Evolutionary conservation across 2,329 filamentous ascomycete species (phyloP).

Genomic region (Ascochyta rabiei): DNA sequence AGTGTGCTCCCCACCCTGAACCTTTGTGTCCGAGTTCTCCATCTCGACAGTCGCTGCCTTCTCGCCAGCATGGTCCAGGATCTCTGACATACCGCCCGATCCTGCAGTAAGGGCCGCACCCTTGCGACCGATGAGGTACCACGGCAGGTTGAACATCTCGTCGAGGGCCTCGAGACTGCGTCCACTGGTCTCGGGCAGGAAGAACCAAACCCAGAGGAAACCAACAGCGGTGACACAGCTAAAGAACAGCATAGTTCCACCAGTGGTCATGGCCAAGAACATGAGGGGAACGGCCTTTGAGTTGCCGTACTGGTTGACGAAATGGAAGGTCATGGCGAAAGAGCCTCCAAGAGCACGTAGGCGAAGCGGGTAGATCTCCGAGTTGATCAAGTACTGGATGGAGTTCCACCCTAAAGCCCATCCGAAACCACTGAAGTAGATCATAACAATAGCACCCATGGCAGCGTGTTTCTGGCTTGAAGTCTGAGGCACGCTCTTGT

Average conservation of each 20-base stretch:
- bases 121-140: slow-evolving; percentile 71
- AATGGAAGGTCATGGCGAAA: slow-evolving; percentile 78
- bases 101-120: slow-evolving; percentile 43
- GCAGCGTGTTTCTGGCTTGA: slow-evolving; percentile 61
- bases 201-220: slow-evolving; percentile 73
- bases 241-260: slow-evolving; percentile 81
- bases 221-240: slow-evolving; percentile 70
- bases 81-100: slow-evolving; percentile 40
- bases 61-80: slow-evolving; percentile 41
- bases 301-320: slow-evolving; percentile 80
- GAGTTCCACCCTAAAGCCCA: slow-evolving; percentile 66
- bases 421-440: slow-evolving; percentile 57
- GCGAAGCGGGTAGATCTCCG: slow-evolving; percentile 77
- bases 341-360: slow-evolving; percentile 74
- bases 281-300: slow-evolving; percentile 74
- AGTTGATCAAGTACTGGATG: slow-evolving; percentile 79
- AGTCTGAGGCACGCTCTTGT: slow-evolving; percentile 57
- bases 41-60: slow-evolving; percentile 39
- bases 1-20: slow-evolving; percentile 20
- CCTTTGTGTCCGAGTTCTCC: slow-evolving; percentile 24
- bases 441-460: slow-evolving; percentile 70
- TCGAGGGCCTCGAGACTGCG: slow-evolving; percentile 71
- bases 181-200: slow-evolving; percentile 74
- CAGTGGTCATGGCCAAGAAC: slow-evolving; percentile 65
- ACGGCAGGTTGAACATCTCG: slow-evolving; percentile 71